A percentile compares a stretch with the other conserved stretches of the same genome.
Evolutionary conservation across 1,284 basidiomycete genomes (phyloP).

Genomic region (Porodaedalea pini): DNA sequence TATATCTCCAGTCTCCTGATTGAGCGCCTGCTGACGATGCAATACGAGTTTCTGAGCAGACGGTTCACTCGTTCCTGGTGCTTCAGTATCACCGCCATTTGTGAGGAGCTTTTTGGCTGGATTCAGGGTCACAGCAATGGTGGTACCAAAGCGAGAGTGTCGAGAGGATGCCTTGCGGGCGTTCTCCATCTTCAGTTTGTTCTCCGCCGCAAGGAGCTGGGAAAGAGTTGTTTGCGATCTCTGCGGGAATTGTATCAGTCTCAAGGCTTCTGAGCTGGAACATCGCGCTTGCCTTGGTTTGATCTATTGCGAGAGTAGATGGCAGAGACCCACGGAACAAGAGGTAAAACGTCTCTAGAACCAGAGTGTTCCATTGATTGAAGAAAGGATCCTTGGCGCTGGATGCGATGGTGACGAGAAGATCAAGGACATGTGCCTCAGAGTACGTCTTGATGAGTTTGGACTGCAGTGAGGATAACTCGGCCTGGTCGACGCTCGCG

Average conservation of each 20-base stretch:
- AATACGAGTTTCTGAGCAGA: slow-evolving; percentile 59
- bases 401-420: slow-evolving; percentile 80
- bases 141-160: slow-evolving; percentile 93
- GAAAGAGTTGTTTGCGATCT: slow-evolving; percentile 60
- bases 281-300: slow-evolving; percentile 52
- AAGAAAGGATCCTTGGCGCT: slow-evolving; percentile 72
- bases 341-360: slow-evolving; percentile 88
- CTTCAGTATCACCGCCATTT: slow-evolving; percentile 26
- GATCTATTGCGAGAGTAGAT: slow-evolving; percentile 58
- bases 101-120: slow-evolving; percentile 39
- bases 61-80: slow-evolving; percentile 32
- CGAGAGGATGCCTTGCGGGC: slow-evolving; percentile 68
- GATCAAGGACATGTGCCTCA: slow-evolving; percentile 70
- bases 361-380: slow-evolving; percentile 80
- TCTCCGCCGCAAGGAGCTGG: slow-evolving; percentile 70
- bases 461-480: slow-evolving; percentile 74
- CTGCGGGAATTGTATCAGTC: slow-evolving; percentile 34
- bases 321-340: slow-evolving; percentile 78
- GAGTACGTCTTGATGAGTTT: slow-evolving; percentile 70
- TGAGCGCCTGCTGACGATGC: slow-evolving; percentile 81
- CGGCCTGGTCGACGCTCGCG: slow-evolving; percentile 70
- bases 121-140: slow-evolving; percentile 73
- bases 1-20: slow-evolving; percentile 67
- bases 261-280: slow-evolving; percentile 9
- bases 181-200: slow-evolving; percentile 53